phyloP scores from a whole-genome alignment of 1,139 yeast genomes.

The Suhomyces chickasaworum region DNA sequence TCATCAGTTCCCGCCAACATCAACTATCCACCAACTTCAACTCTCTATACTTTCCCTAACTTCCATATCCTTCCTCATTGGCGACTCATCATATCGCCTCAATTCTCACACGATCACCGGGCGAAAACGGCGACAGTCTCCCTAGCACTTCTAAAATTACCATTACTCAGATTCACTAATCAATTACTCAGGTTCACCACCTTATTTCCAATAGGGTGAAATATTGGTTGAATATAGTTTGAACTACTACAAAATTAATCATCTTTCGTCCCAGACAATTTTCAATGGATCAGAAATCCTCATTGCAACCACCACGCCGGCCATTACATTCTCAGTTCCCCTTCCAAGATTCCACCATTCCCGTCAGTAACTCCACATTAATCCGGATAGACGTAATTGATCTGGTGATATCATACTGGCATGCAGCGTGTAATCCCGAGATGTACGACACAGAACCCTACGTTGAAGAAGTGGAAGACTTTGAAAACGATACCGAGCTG shows the following conservation, averaged over 20 bases:
- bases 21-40: no score
- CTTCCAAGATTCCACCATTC: neutral
- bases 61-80: neutral
- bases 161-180: no score
- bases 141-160: no score
- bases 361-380: neutral
- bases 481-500: neutral
- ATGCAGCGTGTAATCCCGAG: neutral
- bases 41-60: neutral
- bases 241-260: no score
- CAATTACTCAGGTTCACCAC: no score
- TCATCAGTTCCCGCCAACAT: no score
- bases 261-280: no score
- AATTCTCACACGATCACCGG: neutral
- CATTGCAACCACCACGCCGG: neutral
- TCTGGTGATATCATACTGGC: neutral
- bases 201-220: no score
- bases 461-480: neutral
- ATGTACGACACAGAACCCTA: neutral
- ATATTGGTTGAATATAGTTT: no score
- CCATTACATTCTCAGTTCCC: neutral
- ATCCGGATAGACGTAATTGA: neutral
- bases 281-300: neutral
- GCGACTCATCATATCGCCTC: conserved; percentile 1
- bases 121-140: no score